Percentiles rank a stretch among this genome's conserved stretches.
phyloP scores from a whole-genome alignment of 306 rosid species.

The Herpetospermum pedunculosum region DNA sequence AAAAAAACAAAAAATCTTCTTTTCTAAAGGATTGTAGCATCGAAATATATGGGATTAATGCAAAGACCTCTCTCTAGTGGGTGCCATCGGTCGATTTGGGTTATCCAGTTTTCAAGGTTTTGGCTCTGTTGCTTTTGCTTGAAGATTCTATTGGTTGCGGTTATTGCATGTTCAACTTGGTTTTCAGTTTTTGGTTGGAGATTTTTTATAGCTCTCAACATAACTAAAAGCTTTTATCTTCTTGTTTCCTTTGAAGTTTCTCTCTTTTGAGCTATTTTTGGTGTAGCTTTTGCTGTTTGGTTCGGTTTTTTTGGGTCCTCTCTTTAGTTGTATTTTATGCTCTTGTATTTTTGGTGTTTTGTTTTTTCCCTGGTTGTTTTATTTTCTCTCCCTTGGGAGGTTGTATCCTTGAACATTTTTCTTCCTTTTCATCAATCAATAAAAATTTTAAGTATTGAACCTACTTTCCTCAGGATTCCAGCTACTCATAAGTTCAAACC shows the following conservation, averaged over 20 bases:
- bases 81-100: neutral
- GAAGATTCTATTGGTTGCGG: neutral
- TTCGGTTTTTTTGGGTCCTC: neutral
- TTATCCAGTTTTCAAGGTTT: neutral
- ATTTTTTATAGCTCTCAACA: neutral
- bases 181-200: neutral
- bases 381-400: too few species aligned
- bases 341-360: neutral
- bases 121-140: neutral
- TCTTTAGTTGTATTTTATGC: neutral
- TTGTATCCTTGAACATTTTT: too few species aligned
- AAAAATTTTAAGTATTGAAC: too few species aligned
- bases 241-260: neutral
- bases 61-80: neutral
- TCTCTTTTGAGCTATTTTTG: neutral
- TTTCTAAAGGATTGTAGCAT: neutral
- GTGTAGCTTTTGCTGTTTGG: neutral
- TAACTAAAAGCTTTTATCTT: neutral
- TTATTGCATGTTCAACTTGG: neutral
- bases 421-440: too few species aligned
- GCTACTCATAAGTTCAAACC: neutral
- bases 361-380: too few species aligned
- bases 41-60: neutral
- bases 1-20: neutral
- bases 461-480: too few species aligned